These are phyloP conservation scores for Phytophthora colocasiae DNA, from an alignment of 352 stramenopile species.

Conservation along the genomic window DNA sequence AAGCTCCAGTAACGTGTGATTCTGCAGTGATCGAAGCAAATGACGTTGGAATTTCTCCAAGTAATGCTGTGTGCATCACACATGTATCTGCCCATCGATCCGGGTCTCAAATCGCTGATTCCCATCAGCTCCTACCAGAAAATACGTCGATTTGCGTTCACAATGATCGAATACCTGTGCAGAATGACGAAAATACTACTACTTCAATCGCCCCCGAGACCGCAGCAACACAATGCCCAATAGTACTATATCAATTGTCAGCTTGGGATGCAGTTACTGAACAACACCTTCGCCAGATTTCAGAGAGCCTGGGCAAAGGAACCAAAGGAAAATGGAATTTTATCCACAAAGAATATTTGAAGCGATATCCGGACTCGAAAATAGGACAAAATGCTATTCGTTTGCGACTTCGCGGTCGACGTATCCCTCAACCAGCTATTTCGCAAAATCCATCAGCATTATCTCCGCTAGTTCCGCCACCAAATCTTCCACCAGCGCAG, in stretches of 20 bases:
- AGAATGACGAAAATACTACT: no score
- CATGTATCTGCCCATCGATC: no score
- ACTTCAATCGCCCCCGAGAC: no score
- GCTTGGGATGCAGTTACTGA: not conserved
- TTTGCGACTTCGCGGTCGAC: not conserved
- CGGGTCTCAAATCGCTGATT: no score
- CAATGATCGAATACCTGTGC: no score
- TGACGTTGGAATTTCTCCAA: no score
- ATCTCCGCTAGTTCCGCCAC: not conserved
- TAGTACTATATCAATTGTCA: not conserved
- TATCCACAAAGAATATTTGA: slow-evolving; percentile 2
- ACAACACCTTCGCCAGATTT: not conserved
- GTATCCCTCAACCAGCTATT: not conserved
- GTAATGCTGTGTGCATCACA: no score
- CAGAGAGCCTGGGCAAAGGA: not conserved
- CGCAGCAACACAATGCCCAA: not conserved
- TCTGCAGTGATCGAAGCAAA: no score
- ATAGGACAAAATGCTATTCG: slow-evolving; percentile 4
- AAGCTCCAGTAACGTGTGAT: no score
- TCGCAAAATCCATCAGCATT: not conserved
- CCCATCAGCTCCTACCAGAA: not conserved
- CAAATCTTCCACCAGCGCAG: not conserved
- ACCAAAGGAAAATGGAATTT: slow-evolving; percentile 5
- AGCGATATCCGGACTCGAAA: not conserved
- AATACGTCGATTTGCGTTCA: not conserved